Conservation (phyloP, 73 alveolate genomes). For the Paramecium caudatum region DNA sequence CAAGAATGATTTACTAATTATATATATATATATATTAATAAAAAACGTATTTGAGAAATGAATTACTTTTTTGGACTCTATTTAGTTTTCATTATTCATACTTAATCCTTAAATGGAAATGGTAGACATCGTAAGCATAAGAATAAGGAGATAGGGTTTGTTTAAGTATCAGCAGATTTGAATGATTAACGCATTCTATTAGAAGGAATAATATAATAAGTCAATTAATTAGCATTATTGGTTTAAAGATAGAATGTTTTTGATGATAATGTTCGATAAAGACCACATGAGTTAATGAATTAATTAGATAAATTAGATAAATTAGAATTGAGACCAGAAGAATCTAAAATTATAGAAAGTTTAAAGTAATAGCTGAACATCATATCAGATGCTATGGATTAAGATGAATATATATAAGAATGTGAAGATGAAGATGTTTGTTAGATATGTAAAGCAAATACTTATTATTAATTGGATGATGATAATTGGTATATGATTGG, state of each 20-base stretch:
- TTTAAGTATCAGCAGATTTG: constrained; percentile 60
- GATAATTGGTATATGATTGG: constrained; percentile 73
- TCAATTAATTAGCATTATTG: constrained; percentile 52
- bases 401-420: constrained; percentile 9
- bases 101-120: constrained; percentile 26
- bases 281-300: constrained; percentile 32
- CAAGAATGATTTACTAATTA: constrained; percentile 14
- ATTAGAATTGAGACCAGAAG: constrained; percentile 39
- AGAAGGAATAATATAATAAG: constrained; percentile 60
- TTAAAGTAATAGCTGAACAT: constrained; percentile 31
- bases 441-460: constrained; percentile 28
- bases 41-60: no score
- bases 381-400: constrained; percentile 5
- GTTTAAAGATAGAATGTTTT: constrained; percentile 48
- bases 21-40: no score
- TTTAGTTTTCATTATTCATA: no score
- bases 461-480: constrained; percentile 52
- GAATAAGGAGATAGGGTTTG: constrained; percentile 45
- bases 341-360: constrained; percentile 50
- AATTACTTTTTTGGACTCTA: no score
- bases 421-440: constrained; percentile 61
- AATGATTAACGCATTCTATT: constrained; percentile 35
- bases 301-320: constrained; percentile 18
- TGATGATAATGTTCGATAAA: constrained; percentile 36
- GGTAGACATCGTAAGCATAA: constrained; percentile 36